Percentiles rank a stretch among this genome's conserved stretches.
Evolutionary conservation across 2,329 filamentous ascomycete genomes (phyloP).

Genomic region (Pseudocercospora musae): DNA sequence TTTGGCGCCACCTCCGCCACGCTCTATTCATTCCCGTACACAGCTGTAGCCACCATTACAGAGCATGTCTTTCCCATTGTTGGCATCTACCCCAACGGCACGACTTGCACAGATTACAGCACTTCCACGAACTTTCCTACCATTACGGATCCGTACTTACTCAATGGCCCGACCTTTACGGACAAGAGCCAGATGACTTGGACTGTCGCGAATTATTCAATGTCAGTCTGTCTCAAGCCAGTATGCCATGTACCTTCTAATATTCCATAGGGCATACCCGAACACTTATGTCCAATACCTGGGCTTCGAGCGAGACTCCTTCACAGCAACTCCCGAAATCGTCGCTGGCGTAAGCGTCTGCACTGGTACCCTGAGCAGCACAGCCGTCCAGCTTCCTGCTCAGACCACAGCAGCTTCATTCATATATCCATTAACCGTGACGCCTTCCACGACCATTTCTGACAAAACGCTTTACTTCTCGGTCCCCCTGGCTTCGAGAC

Average conservation of each 20-base stretch:
- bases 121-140: neutral
- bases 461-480: neutral
- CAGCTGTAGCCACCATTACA: neutral
- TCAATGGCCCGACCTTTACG: neutral
- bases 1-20: constrained; percentile 6
- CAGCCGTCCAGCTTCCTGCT: neutral
- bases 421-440: neutral
- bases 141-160: neutral
- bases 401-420: neutral
- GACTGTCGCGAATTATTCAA: neutral
- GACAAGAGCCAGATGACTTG: neutral
- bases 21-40: constrained; percentile 5
- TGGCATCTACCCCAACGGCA: neutral
- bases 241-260: neutral
- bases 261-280: constrained; percentile 1
- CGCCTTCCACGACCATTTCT: neutral
- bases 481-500: neutral
- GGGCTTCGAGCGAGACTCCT: neutral
- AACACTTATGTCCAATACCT: constrained; percentile 7
- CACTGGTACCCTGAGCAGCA: neutral
- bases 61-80: neutral
- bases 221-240: neutral
- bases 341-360: neutral
- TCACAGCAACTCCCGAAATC: neutral
- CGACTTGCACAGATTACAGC: neutral